Evolutionary conservation across 2,329 filamentous ascomycete species (phyloP).

Genomic region (Pseudopyricularia cyperi): DNA sequence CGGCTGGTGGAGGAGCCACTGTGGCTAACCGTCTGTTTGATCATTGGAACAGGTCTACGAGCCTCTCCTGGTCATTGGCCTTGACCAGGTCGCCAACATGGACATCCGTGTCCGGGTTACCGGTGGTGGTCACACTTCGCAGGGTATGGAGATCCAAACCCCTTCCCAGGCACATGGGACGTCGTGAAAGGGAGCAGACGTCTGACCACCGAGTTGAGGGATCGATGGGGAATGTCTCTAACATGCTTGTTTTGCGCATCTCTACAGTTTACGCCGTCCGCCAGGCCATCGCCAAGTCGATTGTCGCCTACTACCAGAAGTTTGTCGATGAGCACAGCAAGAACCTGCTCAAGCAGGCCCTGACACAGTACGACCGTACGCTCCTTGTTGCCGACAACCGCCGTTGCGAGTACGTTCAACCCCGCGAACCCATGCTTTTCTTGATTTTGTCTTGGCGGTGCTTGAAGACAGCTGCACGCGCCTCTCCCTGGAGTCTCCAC

Average conservation of each 20-base stretch:
- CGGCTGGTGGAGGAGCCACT: not conserved
- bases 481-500: not conserved
- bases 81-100: constrained; percentile 21
- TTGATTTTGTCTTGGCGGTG: not conserved
- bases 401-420: constrained; percentile 58
- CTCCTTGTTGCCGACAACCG: constrained; percentile 98
- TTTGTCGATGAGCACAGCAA: constrained; percentile 99
- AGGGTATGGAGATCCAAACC: constrained; percentile 23
- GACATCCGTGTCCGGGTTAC: constrained; percentile 76
- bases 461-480: not conserved
- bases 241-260: not conserved
- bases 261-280: constrained; percentile 65
- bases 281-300: constrained; percentile 96
- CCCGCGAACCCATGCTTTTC: not conserved
- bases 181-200: not conserved
- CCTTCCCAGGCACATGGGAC: not conserved
- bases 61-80: constrained; percentile 88
- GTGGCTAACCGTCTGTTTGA: not conserved
- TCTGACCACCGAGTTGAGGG: too few relatives aligned
- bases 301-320: constrained; percentile 99
- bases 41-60: constrained; percentile 72
- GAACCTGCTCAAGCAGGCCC: constrained; percentile 96
- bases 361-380: constrained; percentile 57
- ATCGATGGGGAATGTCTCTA: not conserved
- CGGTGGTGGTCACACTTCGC: constrained; percentile 94